Evolutionary conservation across 116 monocot species (phyloP).

Genomic region (Papilionanthe hybrid): DNA sequence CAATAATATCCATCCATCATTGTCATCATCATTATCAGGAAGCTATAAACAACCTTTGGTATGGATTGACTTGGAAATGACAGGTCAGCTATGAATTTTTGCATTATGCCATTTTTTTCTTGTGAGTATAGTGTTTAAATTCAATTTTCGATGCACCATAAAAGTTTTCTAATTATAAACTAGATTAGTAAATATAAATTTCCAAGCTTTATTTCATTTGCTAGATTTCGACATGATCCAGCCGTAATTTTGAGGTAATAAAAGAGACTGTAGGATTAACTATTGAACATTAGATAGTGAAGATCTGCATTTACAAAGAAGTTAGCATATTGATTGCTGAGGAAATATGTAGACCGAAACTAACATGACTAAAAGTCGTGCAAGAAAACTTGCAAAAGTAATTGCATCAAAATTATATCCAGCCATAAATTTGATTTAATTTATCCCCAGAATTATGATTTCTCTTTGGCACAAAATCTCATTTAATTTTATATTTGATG

Average conservation of each 20-base stretch:
- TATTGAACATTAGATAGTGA: background rate
- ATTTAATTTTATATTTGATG: too few species aligned
- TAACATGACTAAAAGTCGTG: background rate
- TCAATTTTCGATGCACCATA: background rate
- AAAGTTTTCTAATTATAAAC: background rate
- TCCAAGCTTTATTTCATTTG: background rate
- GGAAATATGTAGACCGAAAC: background rate
- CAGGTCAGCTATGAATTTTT: conserved; percentile 36
- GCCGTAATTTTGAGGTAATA: background rate
- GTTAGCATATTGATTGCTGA: background rate
- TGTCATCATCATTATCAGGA: conserved; percentile 7
- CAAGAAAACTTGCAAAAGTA: background rate
- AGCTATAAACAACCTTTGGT: conserved; percentile 72
- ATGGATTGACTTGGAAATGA: conserved; percentile 99
- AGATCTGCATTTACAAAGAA: background rate
- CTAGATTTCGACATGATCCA: background rate
- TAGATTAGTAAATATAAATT: background rate
- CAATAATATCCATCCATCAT: background rate
- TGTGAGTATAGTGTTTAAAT: background rate
- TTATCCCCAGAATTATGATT: too few species aligned
- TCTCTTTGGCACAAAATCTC: too few species aligned
- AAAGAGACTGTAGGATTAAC: background rate
- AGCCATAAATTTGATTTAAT: too few species aligned
- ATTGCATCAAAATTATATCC: too few species aligned
- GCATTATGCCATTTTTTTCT: conserved; percentile 7